These are phyloP conservation scores for Metarhizium robertsii DNA, from an alignment of 2,329 filamentous ascomycete genomes.

Conservation along the genomic window DNA sequence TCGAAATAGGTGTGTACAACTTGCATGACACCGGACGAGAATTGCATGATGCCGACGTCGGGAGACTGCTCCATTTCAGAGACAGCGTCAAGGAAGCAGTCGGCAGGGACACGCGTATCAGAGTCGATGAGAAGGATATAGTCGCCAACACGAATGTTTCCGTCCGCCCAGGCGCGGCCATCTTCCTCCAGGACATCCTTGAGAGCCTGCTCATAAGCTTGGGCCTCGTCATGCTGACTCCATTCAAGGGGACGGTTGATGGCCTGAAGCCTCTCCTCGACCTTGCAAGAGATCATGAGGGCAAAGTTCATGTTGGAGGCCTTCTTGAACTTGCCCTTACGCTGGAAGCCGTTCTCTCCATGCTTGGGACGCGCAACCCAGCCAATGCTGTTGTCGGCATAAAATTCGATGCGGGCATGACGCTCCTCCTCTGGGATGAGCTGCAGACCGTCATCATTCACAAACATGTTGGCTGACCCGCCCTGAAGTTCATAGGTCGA, in stretches of 20 bases:
- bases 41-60: constrained; percentile 71
- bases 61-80: constrained; percentile 75
- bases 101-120: constrained; percentile 66
- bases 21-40: constrained; percentile 70
- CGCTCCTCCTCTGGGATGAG: constrained; percentile 54
- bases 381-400: constrained; percentile 59
- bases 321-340: constrained; percentile 60
- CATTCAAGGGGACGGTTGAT: constrained; percentile 51
- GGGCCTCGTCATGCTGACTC: constrained; percentile 59
- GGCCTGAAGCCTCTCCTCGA: constrained; percentile 57
- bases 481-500: constrained; percentile 69
- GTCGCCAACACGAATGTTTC: constrained; percentile 78
- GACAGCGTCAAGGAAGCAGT: constrained; percentile 70
- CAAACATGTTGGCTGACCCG: constrained; percentile 68
- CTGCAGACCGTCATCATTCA: constrained; percentile 69
- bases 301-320: constrained; percentile 67
- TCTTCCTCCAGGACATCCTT: constrained; percentile 58
- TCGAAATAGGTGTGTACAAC: constrained; percentile 66
- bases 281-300: constrained; percentile 57
- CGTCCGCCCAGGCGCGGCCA: constrained; percentile 69
- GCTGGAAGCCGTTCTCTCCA: constrained; percentile 51
- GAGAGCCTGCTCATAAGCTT: constrained; percentile 56
- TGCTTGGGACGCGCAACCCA: constrained; percentile 60
- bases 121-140: constrained; percentile 70
- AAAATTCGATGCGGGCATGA: constrained; percentile 56